phyloP scores from a whole-genome alignment of 2,329 filamentous ascomycete genomes.

The Ophiocordyceps unilateralis region DNA sequence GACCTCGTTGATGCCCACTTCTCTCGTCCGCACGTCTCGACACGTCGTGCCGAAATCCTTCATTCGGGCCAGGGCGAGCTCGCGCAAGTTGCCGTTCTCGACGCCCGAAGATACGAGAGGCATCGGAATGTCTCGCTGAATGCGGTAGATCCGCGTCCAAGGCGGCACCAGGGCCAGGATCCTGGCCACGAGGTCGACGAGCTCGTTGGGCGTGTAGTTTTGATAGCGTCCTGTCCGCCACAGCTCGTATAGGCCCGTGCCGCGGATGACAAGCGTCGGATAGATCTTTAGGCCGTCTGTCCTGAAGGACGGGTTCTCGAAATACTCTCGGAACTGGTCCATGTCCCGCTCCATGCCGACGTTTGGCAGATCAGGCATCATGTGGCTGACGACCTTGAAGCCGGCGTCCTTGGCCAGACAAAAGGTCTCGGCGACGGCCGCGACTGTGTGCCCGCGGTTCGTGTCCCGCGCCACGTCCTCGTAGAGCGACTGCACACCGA shows the following conservation, averaged over 20 bases:
- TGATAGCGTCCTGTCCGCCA: slow-evolving; percentile 96
- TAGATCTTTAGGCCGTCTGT: slow-evolving; percentile 98
- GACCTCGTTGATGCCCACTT: slow-evolving; percentile 97
- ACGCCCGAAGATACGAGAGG: slow-evolving; percentile 96
- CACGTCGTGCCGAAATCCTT: slow-evolving; percentile 97
- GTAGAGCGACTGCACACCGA: slow-evolving; percentile 92
- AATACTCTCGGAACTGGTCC: slow-evolving; percentile 95
- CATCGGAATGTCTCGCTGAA: slow-evolving; percentile 99
- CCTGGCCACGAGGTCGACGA: slow-evolving; percentile 91
- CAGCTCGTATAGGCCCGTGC: slow-evolving; percentile 88
- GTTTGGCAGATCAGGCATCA: slow-evolving; percentile 98
- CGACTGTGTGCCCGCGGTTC: slow-evolving; percentile 90
- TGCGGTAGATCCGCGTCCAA: slow-evolving; percentile 96
- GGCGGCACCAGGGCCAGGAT: slow-evolving; percentile 89
- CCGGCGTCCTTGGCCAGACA: slow-evolving; percentile 94
- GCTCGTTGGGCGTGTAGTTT: slow-evolving; percentile 94
- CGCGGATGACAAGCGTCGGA: slow-evolving; percentile 89
- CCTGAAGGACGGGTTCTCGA: slow-evolving; percentile 87
- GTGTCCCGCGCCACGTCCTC: slow-evolving; percentile 98
- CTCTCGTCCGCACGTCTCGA: slow-evolving; percentile 85
- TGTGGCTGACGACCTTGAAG: slow-evolving; percentile 97
- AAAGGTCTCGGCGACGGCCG: slow-evolving; percentile 89
- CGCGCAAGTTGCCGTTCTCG: slow-evolving; percentile 90
- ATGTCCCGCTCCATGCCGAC: slow-evolving; percentile 97
- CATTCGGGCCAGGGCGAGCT: slow-evolving; percentile 90